Base-by-base conservation (phyloP, 2,329 filamentous ascomycete genomes). In the Pyrenophora teres region DNA sequence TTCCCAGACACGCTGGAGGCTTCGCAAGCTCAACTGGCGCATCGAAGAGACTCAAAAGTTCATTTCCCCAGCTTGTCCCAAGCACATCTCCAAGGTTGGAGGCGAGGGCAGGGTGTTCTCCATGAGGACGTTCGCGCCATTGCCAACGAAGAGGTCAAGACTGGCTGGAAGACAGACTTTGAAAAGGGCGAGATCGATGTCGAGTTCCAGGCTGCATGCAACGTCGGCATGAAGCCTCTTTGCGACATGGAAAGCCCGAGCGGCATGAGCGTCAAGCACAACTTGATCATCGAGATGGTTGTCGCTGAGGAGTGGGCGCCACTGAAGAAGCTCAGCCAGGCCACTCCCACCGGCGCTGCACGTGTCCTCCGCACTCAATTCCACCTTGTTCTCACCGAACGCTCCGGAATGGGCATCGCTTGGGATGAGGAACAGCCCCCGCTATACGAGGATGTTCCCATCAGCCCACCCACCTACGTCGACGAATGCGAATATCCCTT, bases 381-480 rank as follows among this genome's bases (percentile, higher is more conserved):
- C 78, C 85, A 84, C 64, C 81, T 94, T 46, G 80, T 86, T 50
- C 82, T 97, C 48, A 97, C 92, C 3, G 89, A 96, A 76, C 84
- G 90, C 53, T 84, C 84, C 16, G 93, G 93, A 15, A 83, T 96
- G 70, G 92, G 93, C 43, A 92, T 99, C 65, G 90, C 89, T 63
- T 99, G 94, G 93, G 93, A 97, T 64, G 93, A 97, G 75, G 93
- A 99, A 78, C 87, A 90, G 68, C 93, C 93, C 10, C 93, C 93
- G 0, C 84, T 95, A 62, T 99, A 99, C 76, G 88, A 94, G 74
- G 91, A 97, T 69, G 92, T 97, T 36, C 92, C 93, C 0, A 87
- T 86, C 2, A 91, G 88, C 65, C 93, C 93, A 41, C 93, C 93
- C 7, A 75, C 75, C 38, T 81, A 80, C 60, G 57, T 71, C 25